phyloP scores from a whole-genome alignment of 208 protist species.

The Trypanosoma platydactyli region DNA sequence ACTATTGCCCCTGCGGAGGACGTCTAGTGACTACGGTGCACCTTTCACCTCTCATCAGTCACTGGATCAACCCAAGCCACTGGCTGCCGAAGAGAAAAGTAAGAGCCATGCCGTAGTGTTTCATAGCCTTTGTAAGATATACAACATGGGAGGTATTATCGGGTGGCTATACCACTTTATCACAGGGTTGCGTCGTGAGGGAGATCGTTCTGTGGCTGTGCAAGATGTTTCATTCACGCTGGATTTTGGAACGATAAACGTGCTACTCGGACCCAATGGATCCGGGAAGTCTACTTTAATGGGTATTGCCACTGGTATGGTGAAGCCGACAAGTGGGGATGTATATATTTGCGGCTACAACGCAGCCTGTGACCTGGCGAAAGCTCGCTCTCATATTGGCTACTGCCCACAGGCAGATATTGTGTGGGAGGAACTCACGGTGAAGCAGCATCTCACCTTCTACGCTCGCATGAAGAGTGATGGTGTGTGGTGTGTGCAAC shows the following conservation, averaged over 20 bases:
- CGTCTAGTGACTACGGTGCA: background rate
- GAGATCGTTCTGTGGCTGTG: slow-evolving; percentile 57
- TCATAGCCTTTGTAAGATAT: slow-evolving; percentile 55
- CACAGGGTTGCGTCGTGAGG: slow-evolving; percentile 51
- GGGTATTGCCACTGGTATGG: slow-evolving; percentile 73
- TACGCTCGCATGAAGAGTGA: slow-evolving; percentile 91
- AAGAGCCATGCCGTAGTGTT: slow-evolving; percentile 41
- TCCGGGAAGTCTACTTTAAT: slow-evolving; percentile 86
- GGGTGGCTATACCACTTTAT: slow-evolving; percentile 69
- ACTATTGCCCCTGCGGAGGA: background rate
- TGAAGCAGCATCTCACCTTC: slow-evolving; percentile 91
- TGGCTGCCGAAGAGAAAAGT: slow-evolving; percentile 32
- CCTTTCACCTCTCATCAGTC: slow-evolving; percentile 31
- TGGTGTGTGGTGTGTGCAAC: slow-evolving; percentile 39
- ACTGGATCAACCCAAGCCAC: slow-evolving; percentile 35
- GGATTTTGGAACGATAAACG: slow-evolving; percentile 64
- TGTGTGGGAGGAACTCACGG: slow-evolving; percentile 89
- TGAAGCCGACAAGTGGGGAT: slow-evolving; percentile 58
- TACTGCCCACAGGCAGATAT: slow-evolving; percentile 95
- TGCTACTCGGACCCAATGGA: slow-evolving; percentile 86
- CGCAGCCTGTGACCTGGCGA: slow-evolving; percentile 45
- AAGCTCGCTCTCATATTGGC: slow-evolving; percentile 84
- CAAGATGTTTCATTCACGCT: slow-evolving; percentile 70
- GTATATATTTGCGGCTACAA: slow-evolving; percentile 66
- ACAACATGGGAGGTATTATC: slow-evolving; percentile 58